These are phyloP conservation scores for Linnemannia schmuckeri DNA, from an alignment of 192 early-diverging fungal genomes.

Conservation along the genomic window DNA sequence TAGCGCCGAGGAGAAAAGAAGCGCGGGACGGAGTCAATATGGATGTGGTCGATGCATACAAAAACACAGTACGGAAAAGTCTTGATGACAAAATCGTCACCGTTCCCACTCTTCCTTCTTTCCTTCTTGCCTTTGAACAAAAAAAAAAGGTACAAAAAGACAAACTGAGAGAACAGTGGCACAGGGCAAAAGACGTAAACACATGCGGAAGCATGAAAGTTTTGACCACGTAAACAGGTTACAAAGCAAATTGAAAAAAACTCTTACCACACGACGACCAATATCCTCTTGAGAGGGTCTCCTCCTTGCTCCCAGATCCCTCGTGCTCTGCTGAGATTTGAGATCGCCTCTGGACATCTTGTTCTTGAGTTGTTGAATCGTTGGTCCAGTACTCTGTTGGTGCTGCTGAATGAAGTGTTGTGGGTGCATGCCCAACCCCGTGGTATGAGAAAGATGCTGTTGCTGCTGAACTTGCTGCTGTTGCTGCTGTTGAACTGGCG, in stretches of 20 bases:
- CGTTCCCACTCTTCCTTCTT: background rate
- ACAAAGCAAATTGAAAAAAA: background rate
- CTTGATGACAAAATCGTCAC: background rate
- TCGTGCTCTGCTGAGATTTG: conserved; percentile 15
- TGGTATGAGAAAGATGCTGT: background rate
- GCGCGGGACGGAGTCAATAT: background rate
- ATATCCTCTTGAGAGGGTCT: conserved; percentile 42
- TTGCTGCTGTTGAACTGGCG: conserved; percentile 18
- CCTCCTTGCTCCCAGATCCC: background rate
- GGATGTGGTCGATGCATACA: background rate
- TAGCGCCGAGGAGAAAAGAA: conserved; percentile 6
- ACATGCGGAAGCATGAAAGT: background rate
- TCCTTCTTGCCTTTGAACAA: background rate
- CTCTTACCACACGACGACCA: conserved; percentile 38
- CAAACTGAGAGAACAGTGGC: background rate
- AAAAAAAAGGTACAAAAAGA: background rate
- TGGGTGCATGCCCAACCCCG: background rate
- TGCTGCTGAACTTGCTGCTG: conserved; percentile 3
- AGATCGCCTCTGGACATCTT: conserved; percentile 37
- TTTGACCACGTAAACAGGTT: background rate
- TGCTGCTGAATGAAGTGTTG: conserved; percentile 22
- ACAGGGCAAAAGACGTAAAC: background rate
- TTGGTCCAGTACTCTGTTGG: conserved; percentile 16
- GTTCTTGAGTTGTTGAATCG: conserved; percentile 38
- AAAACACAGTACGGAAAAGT: background rate